phyloP scores from a whole-genome alignment of 306 rosid species.

The Cyamopsis tetragonoloba region DNA sequence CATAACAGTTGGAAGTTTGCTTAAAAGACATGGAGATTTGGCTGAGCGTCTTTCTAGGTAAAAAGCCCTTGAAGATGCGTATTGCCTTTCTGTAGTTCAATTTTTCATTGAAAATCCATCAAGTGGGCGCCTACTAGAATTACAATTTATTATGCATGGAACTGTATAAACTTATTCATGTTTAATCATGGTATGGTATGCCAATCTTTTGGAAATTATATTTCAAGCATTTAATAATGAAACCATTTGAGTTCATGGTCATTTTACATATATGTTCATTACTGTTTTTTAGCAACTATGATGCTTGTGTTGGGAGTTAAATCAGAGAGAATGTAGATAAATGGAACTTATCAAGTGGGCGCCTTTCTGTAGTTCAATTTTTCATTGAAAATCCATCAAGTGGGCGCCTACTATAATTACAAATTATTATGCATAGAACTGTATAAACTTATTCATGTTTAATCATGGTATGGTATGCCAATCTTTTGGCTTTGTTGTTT shows the following conservation, averaged over 20 bases:
- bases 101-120: not conserved
- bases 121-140: not conserved
- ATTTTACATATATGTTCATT: not conserved
- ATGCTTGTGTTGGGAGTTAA: not conserved
- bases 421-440: not conserved
- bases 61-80: not conserved
- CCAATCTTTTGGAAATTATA: slow-evolving; percentile 8
- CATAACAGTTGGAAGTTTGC: slow-evolving; percentile 63
- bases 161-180: not conserved
- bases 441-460: slow-evolving; percentile 1
- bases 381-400: too few relatives aligned
- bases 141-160: not conserved
- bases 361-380: too few relatives aligned
- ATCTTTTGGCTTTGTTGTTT: not conserved
- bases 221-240: not conserved
- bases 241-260: not conserved
- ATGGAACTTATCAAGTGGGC: too few relatives aligned
- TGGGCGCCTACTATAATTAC: too few relatives aligned
- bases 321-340: not conserved
- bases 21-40: slow-evolving; percentile 78
- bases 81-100: not conserved
- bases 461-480: slow-evolving; percentile 3
- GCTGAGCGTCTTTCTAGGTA: slow-evolving; percentile 89
- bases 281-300: not conserved
- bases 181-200: slow-evolving; percentile 1